Base-by-base conservation (phyloP, 495 filamentous ascomycete species). In the Podospora comata region DNA sequence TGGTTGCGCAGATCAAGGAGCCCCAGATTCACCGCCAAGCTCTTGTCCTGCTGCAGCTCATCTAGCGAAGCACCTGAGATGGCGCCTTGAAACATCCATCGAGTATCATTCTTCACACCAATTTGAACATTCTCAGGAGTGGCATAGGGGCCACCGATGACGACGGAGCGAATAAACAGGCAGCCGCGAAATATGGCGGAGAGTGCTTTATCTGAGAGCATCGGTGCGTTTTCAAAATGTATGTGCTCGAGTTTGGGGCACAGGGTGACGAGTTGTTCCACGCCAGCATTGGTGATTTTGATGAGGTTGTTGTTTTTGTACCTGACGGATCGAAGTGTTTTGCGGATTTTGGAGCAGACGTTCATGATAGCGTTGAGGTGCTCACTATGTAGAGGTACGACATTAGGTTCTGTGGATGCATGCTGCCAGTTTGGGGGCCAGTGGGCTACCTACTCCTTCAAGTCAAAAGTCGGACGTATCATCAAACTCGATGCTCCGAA, bases 1-100 rank as follows among this genome's bases (percentile, higher is more conserved):
- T 48, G 39, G 39, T 48, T 48, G 39, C 39, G 9, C 39, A 48
- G 39, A 48, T 48, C 20, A 9, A 70, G 67, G 62, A 71, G 44
- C 53, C 59, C 57, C 56, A 62, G 62, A 23, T 48, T 48, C 4
- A 9, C 5, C 39, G 39, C 39, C 13, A 48, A 48, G 39, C 39
- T 48, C 13, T 48, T 48, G 39, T 48, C 39, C 9, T 48, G 9
- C 13, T 13, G 39, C 2, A 48, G 9, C 39, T 48, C 39, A 15
- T 48, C 39, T 15, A 48, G 39, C 39, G 39, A 5, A 48, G 39
- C 5, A 15, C 39, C 39, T 9, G 4, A 6, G 2, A 48, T 11
- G 39, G 39, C 39, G 39, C 39, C 39, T 48, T 48, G 39, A 9
- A 48, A 16, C 2, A 11, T 48, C 39, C 39, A 48, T 48, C 39